Evolutionary conservation across 441 rosid species (phyloP).

Genomic region (Populus trichocarpa): DNA sequence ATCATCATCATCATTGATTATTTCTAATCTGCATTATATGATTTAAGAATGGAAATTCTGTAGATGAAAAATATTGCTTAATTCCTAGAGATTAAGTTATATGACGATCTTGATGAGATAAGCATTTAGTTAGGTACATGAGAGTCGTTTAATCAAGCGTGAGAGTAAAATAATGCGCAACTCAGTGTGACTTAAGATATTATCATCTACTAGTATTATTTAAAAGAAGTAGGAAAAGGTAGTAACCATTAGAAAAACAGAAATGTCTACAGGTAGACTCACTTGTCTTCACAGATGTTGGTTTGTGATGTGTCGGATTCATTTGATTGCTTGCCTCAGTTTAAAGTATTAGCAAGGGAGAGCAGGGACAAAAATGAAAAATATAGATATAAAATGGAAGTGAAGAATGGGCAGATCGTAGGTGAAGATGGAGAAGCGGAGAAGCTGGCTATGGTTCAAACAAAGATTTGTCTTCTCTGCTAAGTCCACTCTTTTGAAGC

Average conservation of each 20-base stretch:
- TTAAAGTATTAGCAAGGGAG: conserved; percentile 19
- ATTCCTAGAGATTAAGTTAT: neutral
- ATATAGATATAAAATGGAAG: conserved; percentile 24
- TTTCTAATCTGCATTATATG: neutral
- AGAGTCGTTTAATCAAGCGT: neutral
- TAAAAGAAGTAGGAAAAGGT: too few species aligned
- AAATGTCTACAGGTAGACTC: conserved; percentile 1
- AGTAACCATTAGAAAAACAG: too few species aligned
- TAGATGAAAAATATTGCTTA: too few species aligned
- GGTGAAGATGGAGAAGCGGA: conserved; percentile 39
- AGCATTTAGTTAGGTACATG: neutral
- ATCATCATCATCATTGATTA: neutral
- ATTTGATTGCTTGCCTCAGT: conserved; percentile 18
- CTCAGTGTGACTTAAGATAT: neutral
- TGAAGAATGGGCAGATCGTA: neutral
- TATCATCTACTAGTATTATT: neutral
- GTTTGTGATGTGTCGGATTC: conserved; percentile 30
- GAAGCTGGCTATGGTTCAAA: conserved; percentile 30
- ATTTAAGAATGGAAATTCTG: too few species aligned
- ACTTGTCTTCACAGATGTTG: conserved; percentile 27
- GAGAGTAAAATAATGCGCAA: neutral
- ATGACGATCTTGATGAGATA: neutral
- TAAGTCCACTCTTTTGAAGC: conserved; percentile 33
- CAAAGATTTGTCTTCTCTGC: conserved; percentile 29
- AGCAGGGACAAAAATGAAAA: conserved; percentile 4